Conservation (phyloP, 1,139 yeast species). For the Candida dubliniensis region DNA sequence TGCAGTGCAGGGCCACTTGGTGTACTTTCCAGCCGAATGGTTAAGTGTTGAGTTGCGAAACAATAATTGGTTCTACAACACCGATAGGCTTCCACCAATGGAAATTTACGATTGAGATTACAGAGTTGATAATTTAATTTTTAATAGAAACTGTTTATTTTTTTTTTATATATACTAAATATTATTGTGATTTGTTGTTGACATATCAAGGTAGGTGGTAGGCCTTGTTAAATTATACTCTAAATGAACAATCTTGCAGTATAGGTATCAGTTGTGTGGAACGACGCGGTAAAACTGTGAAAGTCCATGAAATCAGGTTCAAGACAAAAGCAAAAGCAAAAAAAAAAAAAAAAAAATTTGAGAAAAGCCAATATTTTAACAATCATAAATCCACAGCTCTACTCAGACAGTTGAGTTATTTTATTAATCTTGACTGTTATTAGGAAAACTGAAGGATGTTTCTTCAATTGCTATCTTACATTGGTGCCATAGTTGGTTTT, state of each 20-base stretch:
- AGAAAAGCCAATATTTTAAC: too few relatives aligned
- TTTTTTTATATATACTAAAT: not conserved
- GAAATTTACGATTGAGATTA: slow-evolving; percentile 77
- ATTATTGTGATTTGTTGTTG: not conserved
- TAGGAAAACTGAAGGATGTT: slow-evolving; percentile 25
- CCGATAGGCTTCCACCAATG: slow-evolving; percentile 92
- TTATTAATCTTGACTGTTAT: too few relatives aligned
- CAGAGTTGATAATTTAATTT: not conserved
- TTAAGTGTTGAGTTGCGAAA: slow-evolving; percentile 79
- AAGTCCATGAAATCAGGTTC: too few relatives aligned
- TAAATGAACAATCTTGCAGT: too few relatives aligned
- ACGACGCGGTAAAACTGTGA: too few relatives aligned
- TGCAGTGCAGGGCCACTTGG: slow-evolving; percentile 86
- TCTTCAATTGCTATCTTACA: slow-evolving; percentile 50
- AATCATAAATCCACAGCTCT: too few relatives aligned
- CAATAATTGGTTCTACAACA: slow-evolving; percentile 92
- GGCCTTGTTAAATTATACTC: too few relatives aligned
- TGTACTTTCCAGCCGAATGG: slow-evolving; percentile 91
- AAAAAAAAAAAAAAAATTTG: too few relatives aligned
- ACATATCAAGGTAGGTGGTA: too few relatives aligned
- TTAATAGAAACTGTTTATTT: not conserved
- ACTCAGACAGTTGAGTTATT: too few relatives aligned
- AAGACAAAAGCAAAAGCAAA: too few relatives aligned
- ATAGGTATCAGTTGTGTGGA: too few relatives aligned
- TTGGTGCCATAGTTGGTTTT: slow-evolving; percentile 77